Conservation (phyloP, 2,329 filamentous ascomycete species). For the Nannizziopsis barbatae region DNA sequence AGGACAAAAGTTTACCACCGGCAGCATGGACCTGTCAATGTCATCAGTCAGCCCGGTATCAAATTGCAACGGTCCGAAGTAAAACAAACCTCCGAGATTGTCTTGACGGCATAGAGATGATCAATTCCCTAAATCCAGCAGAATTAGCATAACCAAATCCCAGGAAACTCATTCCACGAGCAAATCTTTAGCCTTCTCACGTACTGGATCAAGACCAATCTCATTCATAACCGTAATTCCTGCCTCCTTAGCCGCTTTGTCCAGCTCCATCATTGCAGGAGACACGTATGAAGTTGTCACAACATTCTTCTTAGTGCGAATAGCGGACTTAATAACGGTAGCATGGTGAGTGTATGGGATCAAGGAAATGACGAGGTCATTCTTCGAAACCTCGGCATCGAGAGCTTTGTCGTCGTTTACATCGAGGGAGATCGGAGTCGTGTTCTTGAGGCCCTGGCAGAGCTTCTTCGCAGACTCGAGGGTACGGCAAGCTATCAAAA, state of each 20-base stretch:
- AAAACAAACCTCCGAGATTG: constrained; percentile 46
- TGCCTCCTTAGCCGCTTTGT: constrained; percentile 70
- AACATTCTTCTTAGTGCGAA: constrained; percentile 87
- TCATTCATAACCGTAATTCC: constrained; percentile 98
- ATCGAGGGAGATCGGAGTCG: constrained; percentile 70
- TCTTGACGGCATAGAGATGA: constrained; percentile 68
- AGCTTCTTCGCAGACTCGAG: constrained; percentile 67
- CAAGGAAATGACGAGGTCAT: constrained; percentile 67
- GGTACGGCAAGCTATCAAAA: constrained; percentile 60
- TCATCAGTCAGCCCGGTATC: neutral
- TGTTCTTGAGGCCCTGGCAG: constrained; percentile 57
- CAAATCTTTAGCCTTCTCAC: constrained; percentile 11
- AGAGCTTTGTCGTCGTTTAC: constrained; percentile 66
- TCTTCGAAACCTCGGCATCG: constrained; percentile 67
- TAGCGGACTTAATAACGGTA: constrained; percentile 82
- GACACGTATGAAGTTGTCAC: constrained; percentile 92
- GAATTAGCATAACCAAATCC: neutral
- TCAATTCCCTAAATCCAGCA: constrained; percentile 26
- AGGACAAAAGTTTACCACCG: constrained; percentile 73
- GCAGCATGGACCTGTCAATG: constrained; percentile 63
- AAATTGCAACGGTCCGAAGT: too few species aligned
- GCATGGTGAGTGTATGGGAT: constrained; percentile 91
- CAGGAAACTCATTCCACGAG: neutral
- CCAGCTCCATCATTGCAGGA: constrained; percentile 81
- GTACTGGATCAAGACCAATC: constrained; percentile 53